Evolutionary conservation across 805 yeast species (phyloP).

Genomic region (Scheffersomyces ergatensis): DNA sequence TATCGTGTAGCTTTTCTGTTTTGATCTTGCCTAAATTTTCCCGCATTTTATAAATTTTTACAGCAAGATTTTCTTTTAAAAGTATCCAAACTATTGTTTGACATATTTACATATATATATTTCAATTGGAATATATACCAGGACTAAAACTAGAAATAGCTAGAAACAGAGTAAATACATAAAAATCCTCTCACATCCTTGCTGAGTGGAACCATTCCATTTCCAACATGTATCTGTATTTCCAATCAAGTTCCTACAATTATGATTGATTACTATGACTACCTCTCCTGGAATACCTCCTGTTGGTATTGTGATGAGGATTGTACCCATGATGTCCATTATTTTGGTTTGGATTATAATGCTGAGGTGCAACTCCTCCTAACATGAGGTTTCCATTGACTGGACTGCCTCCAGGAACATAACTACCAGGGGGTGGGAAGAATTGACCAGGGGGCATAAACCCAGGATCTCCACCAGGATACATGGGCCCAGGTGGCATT

Average conservation of each 20-base stretch:
- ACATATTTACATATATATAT: too few species aligned
- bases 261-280: slow-evolving; percentile 7
- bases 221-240: too few species aligned
- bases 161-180: too few species aligned
- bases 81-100: too few species aligned
- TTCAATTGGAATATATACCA: too few species aligned
- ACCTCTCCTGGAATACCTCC: slow-evolving; percentile 13
- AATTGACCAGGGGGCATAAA: slow-evolving; percentile 35
- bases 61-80: too few species aligned
- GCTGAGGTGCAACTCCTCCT: slow-evolving; percentile 12
- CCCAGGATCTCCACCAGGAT: slow-evolving; percentile 29
- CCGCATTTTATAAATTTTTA: too few species aligned
- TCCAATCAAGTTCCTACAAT: too few species aligned
- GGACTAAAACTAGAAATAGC: too few species aligned
- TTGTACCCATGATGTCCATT: slow-evolving; percentile 9
- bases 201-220: too few species aligned
- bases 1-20: background rate
- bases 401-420: slow-evolving; percentile 24
- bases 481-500: slow-evolving; percentile 32
- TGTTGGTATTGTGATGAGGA: slow-evolving; percentile 10
- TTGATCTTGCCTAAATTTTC: too few species aligned
- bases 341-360: slow-evolving; percentile 5
- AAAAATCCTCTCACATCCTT: too few species aligned
- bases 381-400: slow-evolving; percentile 23
- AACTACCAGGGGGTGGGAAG: slow-evolving; percentile 30